Evolutionary conservation across 1,284 basidiomycete genomes (phyloP).

Genomic region (Golubevia pallescens): DNA sequence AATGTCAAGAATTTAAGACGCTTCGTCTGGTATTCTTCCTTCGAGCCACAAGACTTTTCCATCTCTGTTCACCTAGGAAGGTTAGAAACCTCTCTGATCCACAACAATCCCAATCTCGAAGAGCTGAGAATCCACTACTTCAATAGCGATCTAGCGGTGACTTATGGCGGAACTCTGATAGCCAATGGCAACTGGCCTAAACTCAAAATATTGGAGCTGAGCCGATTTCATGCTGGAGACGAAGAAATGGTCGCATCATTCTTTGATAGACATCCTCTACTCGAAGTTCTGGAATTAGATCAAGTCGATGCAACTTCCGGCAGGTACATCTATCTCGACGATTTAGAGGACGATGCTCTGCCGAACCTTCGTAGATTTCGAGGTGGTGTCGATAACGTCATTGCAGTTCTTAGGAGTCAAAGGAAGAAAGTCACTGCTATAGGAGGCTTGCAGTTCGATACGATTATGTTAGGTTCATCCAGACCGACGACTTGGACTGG

Average conservation of each 20-base stretch:
- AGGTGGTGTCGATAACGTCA: conserved; percentile 11
- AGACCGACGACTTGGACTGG: conserved; percentile 6
- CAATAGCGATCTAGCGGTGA: neutral
- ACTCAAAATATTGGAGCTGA: conserved; percentile 12
- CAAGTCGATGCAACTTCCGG: conserved; percentile 9
- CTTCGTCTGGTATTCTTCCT: conserved; percentile 12
- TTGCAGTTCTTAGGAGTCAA: conserved; percentile 3
- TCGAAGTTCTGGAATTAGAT: conserved; percentile 10
- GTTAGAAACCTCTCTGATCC: conserved; percentile 5
- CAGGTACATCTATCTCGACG: conserved; percentile 7
- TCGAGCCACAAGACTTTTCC: neutral
- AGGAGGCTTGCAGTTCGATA: conserved; percentile 12
- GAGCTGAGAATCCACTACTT: conserved; percentile 8
- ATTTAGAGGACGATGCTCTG: conserved; percentile 3
- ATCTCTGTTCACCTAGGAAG: neutral
- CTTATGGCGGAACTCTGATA: conserved; percentile 8
- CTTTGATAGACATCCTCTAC: conserved; percentile 8
- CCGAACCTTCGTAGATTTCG: conserved; percentile 2
- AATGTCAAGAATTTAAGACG: conserved; percentile 2
- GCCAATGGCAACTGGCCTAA: conserved; percentile 8
- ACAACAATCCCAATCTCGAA: conserved; percentile 10
- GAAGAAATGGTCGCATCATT: conserved; percentile 5
- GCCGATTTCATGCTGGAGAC: conserved; percentile 9
- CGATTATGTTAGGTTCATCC: conserved; percentile 5
- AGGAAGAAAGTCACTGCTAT: conserved; percentile 1